Percentiles rank a stretch among this genome's conserved stretches.
phyloP scores from a whole-genome alignment of 352 stramenopile genomes.

The Peronospora belbahrii region DNA sequence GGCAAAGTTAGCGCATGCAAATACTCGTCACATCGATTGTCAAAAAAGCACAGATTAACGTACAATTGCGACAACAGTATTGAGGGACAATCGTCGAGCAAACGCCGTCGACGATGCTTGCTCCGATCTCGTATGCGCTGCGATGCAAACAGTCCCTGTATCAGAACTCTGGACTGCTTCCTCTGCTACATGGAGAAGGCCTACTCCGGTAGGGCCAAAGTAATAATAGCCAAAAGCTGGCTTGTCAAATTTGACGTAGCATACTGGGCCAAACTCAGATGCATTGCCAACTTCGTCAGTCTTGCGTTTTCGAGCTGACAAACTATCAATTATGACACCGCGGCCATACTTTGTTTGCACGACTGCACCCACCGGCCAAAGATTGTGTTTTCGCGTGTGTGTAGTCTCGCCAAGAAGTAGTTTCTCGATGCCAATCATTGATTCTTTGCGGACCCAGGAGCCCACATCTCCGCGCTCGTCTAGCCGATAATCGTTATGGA shows the following conservation, averaged over 20 bases:
- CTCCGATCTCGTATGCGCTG: conserved; percentile 1
- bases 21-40: neutral
- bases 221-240: conserved; percentile 61
- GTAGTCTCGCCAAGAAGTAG: conserved; percentile 50
- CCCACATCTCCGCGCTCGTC: conserved; percentile 97
- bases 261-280: conserved; percentile 27
- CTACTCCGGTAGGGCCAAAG: conserved; percentile 51
- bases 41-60: neutral
- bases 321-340: conserved; percentile 34
- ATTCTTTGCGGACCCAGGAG: conserved; percentile 94
- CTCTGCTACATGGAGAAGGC: conserved; percentile 29
- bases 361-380: conserved; percentile 25
- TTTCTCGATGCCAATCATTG: conserved; percentile 87
- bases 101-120: conserved; percentile 19
- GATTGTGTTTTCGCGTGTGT: conserved; percentile 25
- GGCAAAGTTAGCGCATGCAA: conserved; percentile 11
- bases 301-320: conserved; percentile 27
- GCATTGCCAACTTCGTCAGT: conserved; percentile 12
- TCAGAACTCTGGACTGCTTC: neutral
- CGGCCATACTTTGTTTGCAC: conserved; percentile 35
- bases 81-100: conserved; percentile 29
- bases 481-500: conserved; percentile 92
- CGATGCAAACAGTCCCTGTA: conserved; percentile 13
- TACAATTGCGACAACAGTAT: conserved; percentile 40
- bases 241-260: conserved; percentile 56